Base-by-base conservation (phyloP, 1,139 yeast genomes). In the Suhomyces guaymorum region DNA sequence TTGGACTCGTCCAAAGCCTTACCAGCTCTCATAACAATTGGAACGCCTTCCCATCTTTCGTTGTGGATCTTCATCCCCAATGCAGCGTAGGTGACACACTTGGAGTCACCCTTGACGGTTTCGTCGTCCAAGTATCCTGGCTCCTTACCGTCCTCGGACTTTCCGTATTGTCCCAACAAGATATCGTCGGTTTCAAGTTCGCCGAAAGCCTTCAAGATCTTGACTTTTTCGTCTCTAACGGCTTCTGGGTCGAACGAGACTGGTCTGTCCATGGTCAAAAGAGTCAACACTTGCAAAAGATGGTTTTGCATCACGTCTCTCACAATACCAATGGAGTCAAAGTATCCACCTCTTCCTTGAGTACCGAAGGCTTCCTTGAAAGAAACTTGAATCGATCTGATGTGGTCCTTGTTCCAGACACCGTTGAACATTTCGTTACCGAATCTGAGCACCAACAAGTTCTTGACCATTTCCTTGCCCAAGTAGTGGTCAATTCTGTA, bases 301-400 rank as follows among this genome's bases (percentile, higher is more conserved):
- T 92, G 99, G 73, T 92, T 92, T 70, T 92, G 99, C 89, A 94
- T 90, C 35, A 92, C 97, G 58, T 92, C 99, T 64, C 99, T 81
- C 48, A 92, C 87, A 55, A 92, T 92, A 40, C 99, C 99, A 55
- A 90, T 88, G 42, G 75, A 73, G 64, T 94, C 97, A 57, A 94
- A 92, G 70, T 92, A 92, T 24, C 98, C 98, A 48, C 98, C 98
- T 57, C 99, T 81, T 42, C 98, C 98, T 65, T 92, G 97, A 29
- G 98, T 92, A 40, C 98, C 98, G 54, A 94, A 90, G 9, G 92
- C 85, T 66, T 92, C 99, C 68, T 94, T 94, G 71, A 92, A 90
- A 15, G 92, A 76, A 48, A 92, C 80, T 66, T 90, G 97, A 44
- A 92, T 81, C 33, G 82, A 78, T 44, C 80, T 74, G 55, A 92